Evolutionary conservation across 805 yeast genomes (phyloP), one percentile per base, ranked within the genome.

Genomic region (Wickerhamiella shivajii): DNA sequence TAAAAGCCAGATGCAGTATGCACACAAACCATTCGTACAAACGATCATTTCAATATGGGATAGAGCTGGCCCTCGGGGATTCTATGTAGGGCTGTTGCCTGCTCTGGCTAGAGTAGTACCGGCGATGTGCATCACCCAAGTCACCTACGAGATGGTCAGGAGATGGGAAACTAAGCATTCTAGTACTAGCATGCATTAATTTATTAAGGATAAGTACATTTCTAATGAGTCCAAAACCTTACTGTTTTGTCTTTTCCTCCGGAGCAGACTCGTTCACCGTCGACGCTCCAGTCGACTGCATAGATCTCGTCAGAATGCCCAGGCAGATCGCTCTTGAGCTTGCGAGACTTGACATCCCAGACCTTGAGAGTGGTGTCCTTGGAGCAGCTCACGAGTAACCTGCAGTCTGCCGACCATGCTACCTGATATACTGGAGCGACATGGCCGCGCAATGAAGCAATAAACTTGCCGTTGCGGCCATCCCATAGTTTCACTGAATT

Each of bases 341-440:
- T 87, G 42, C 77, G 67, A 3, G 94, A 79, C 48, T 79, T 70
- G 15, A 87, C 74, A 51, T 87, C 96, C 97, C 97, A 87, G 2
- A 87, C 93, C 55, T 87, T 87, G 50, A 87, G 65, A 1, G 97
- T 87, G 1, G 97, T 85, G 55, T 87, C 97, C 52, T 87, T 87
- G 10, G 96, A 84, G 55, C 94, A 79, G 50, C 93, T 78, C 7
- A 84, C 98, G 37, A 90, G 61, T 23, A 87, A 60, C 45, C 98
- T 64, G 55, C 87, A 79, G 51, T 90, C 98, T 1, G 94, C 76
- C 3, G 95, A 83, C 98, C 98, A 90, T 0, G 97, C 81, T 4
- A 93, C 83, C 57, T 87, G 96, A 55, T 90, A 90, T 0, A 90
- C 98, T 3, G 97, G 83, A 0, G 96, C 95, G 38, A 90, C 98